Base-by-base conservation (phyloP, 768 basidiomycete species). In the Lepiota brunneoincarnata region DNA sequence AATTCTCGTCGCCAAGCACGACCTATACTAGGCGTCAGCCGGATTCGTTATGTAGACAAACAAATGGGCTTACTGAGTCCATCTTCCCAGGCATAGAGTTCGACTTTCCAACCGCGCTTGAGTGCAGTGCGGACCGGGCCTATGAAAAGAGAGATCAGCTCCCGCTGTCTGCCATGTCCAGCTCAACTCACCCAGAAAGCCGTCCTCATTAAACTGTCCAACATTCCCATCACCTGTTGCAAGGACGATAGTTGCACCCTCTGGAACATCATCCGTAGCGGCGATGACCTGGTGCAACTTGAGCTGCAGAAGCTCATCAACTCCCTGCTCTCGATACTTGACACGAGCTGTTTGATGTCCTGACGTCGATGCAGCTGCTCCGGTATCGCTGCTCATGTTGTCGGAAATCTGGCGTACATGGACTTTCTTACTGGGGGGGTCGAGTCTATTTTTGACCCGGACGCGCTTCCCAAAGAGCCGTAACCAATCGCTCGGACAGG, bases 171-270 rank as follows among this genome's bases (percentile, higher is more conserved):
- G 7, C 3, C 11, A 31, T 9, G 31, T 9, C 31, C 6, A 4
- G 6, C 11, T 31, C 31, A 51, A 56, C 64, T 26, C 57, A 69
- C 72, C 93, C 21, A 94, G 67, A 72, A 97, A 98, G 5, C 95
- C 95, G 63, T 93, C 89, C 56, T 92, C 89, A 67, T 86, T 95
- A 66, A 96, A 97, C 66, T 96, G 89, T 4, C 91, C 89, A 9
- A 89, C 86, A 62, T 92, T 91, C 20, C 93, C 93, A 67, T 98
- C 95, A 4, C 95, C 95, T 0, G 95, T 97, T 0, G 92, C 95
- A 39, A 98, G 81, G 41, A 97, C 87, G 61, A 97, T 89, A 17
- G 91, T 93, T 11, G 85, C 81, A 2, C 83, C 81, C 10, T 84
- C 84, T 2, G 82, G 84, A 1, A 78, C 75, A 14, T 74, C 72